Conservation (phyloP, 2,329 filamentous ascomycete species). For the Fusarium tuaranense region DNA sequence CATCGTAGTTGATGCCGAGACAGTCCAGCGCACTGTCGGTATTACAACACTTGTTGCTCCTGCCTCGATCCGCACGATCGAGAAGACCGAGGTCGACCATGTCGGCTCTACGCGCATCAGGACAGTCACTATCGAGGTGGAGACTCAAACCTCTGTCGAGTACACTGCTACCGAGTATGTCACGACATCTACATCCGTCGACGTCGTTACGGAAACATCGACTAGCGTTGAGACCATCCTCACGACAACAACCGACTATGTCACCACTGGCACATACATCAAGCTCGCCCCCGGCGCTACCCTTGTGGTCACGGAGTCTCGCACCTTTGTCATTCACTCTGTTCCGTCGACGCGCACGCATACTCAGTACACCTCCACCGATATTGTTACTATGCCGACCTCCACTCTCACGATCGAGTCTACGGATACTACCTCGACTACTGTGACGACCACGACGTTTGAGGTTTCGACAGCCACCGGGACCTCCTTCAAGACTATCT, state of each 20-base stretch:
- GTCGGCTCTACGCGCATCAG: conserved; percentile 7
- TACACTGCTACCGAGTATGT: conserved; percentile 10
- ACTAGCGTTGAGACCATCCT: conserved; percentile 11
- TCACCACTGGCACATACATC: conserved; percentile 11
- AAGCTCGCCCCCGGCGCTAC: conserved; percentile 3
- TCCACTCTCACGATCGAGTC: conserved; percentile 13
- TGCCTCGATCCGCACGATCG: conserved; percentile 8
- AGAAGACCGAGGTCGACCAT: conserved; percentile 12
- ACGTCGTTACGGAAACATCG: not conserved
- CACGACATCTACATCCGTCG: conserved; percentile 12
- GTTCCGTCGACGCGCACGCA: conserved; percentile 9
- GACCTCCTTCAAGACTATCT: not conserved
- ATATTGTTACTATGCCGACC: not conserved
- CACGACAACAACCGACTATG: conserved; percentile 9
- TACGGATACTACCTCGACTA: conserved; percentile 2
- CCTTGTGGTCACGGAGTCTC: conserved; percentile 3
- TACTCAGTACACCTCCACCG: conserved; percentile 11
- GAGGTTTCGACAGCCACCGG: conserved; percentile 7
- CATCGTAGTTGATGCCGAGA: conserved; percentile 4
- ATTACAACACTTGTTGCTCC: not conserved
- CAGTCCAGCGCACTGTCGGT: conserved; percentile 8
- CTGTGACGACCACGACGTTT: conserved; percentile 4
- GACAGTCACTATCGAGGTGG: conserved; percentile 2
- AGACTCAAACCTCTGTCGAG: not conserved
- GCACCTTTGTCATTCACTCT: conserved; percentile 11